phyloP scores from a whole-genome alignment of 805 yeast species.

The Wickerhamiella alocasiicola region DNA sequence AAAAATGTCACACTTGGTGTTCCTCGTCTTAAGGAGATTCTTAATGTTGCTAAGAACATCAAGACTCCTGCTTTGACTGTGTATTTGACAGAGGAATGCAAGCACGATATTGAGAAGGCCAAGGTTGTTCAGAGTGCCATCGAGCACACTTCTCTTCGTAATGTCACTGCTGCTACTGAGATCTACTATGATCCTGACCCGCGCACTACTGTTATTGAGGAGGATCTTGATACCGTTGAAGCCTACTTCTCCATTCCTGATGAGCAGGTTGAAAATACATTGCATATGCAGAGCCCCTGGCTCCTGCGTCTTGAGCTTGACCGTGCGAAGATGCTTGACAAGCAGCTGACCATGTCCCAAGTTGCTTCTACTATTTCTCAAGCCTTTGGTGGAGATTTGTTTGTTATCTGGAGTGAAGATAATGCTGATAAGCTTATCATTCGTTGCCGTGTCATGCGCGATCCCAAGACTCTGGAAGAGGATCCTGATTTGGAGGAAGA shows the following conservation, averaged over 20 bases:
- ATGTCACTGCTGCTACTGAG: conserved; percentile 95
- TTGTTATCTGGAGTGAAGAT: conserved; percentile 98
- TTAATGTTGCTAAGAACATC: conserved; percentile 95
- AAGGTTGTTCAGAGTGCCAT: conserved; percentile 92
- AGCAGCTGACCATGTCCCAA: conserved; percentile 94
- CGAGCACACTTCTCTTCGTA: conserved; percentile 88
- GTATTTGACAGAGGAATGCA: conserved; percentile 68
- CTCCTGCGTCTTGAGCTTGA: conserved; percentile 88
- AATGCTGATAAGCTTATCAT: conserved; percentile 92
- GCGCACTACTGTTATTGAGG: conserved; percentile 88
- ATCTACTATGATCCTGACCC: conserved; percentile 98
- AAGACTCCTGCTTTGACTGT: conserved; percentile 99
- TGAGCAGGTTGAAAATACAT: conserved; percentile 86
- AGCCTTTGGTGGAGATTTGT: conserved; percentile 86
- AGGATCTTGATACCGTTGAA: conserved; percentile 93
- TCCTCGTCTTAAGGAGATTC: conserved; percentile 94
- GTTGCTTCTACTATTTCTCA: conserved; percentile 92
- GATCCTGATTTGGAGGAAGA: conserved; percentile 95
- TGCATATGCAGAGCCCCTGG: conserved; percentile 98
- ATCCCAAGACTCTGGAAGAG: conserved; percentile 84
- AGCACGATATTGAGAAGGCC: conserved; percentile 84
- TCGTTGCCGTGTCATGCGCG: conserved; percentile 97
- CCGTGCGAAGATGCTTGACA: conserved; percentile 97
- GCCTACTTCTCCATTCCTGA: conserved; percentile 96
- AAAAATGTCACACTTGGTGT: conserved; percentile 95